Conservation (phyloP, 345 rosid genomes). For the Trapa bicornis region DNA sequence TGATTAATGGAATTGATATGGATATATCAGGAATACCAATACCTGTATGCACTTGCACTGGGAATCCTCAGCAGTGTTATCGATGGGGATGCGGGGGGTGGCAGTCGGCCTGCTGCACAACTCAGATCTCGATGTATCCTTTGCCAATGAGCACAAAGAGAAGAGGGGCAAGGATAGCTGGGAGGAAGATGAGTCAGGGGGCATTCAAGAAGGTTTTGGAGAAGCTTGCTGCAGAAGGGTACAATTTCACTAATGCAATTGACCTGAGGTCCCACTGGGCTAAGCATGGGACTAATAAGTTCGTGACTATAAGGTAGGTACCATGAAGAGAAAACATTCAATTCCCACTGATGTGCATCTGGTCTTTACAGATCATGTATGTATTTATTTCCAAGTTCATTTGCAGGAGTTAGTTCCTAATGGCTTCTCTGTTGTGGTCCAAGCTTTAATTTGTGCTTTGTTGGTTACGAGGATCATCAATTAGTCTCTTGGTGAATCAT, state of each 20-base stretch:
- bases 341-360: constrained; percentile 14
- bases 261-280: constrained; percentile 96
- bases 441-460: neutral
- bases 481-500: constrained; percentile 1
- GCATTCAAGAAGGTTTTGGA: constrained; percentile 95
- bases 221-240: constrained; percentile 88
- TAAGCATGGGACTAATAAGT: constrained; percentile 97
- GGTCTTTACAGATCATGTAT: constrained; percentile 25
- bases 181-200: constrained; percentile 97
- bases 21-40: constrained; percentile 78
- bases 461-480: neutral
- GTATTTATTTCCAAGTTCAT: constrained; percentile 19
- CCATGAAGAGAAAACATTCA: neutral
- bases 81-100: constrained; percentile 99
- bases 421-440: constrained; percentile 1
- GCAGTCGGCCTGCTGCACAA: constrained; percentile 96
- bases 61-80: constrained; percentile 83
- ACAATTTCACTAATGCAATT: constrained; percentile 58
- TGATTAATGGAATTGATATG: constrained; percentile 73
- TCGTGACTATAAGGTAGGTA: constrained; percentile 89
- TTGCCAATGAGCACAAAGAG: constrained; percentile 92
- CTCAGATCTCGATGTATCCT: constrained; percentile 82
- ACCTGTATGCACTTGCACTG: constrained; percentile 95
- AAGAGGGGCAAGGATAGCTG: constrained; percentile 94
- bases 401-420: constrained; percentile 16